phyloP scores from a whole-genome alignment of 164 flowering plant genomes.

The Pachysandra terminalis region DNA sequence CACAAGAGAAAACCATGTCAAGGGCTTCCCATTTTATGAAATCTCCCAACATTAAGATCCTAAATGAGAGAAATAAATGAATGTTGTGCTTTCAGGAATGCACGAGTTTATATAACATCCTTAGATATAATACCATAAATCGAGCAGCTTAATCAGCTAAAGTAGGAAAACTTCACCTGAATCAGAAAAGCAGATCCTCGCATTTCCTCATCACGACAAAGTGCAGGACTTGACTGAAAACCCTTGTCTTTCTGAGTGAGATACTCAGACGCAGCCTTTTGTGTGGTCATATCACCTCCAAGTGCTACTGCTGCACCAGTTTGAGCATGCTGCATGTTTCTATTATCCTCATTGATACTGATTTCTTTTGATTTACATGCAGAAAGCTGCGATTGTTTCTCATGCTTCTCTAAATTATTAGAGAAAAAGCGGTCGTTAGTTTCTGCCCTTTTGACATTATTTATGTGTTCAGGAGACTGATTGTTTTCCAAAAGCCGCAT shows the following conservation, averaged over 20 bases:
- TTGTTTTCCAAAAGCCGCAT: constrained; percentile 8
- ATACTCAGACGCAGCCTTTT: constrained; percentile 10
- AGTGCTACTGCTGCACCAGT: constrained; percentile 12
- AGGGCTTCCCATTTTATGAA: background rate
- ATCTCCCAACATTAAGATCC: too few relatives aligned
- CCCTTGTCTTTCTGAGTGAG: constrained; percentile 23
- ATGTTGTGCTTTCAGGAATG: background rate
- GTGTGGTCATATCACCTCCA: constrained; percentile 14
- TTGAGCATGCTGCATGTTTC: constrained; percentile 17
- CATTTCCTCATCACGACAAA: constrained; percentile 39
- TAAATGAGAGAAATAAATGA: too few relatives aligned
- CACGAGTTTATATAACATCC: background rate
- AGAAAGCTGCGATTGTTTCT: constrained; percentile 19
- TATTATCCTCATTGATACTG: constrained; percentile 3
- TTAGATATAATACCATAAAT: background rate
- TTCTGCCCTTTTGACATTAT: constrained; percentile 6
- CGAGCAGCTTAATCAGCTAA: background rate
- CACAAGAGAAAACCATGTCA: too few relatives aligned
- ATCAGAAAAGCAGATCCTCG: constrained; percentile 64
- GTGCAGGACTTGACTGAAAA: constrained; percentile 15
- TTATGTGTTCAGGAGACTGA: constrained; percentile 10
- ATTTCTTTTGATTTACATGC: background rate
- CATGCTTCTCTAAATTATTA: constrained; percentile 16
- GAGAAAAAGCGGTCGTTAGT: constrained; percentile 7
- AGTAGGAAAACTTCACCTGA: constrained; percentile 47